Conservation (phyloP, 2,329 filamentous ascomycete species). For the Chalaropsis ovoidea region DNA sequence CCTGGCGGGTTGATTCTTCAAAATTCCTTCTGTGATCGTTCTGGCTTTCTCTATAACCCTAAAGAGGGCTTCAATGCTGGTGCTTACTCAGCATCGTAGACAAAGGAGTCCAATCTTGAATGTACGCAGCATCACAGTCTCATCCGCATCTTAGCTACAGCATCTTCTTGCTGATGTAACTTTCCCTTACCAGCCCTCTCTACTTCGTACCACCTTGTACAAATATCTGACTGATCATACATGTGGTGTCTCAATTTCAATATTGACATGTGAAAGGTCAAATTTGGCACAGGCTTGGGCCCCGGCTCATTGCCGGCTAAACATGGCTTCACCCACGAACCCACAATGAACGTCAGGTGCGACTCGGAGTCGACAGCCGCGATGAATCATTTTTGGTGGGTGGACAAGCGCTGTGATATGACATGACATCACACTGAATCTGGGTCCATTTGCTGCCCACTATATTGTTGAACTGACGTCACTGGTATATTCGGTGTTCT, state of each 20-base stretch:
- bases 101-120: background rate
- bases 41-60: background rate
- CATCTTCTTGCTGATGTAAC: no score
- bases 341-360: background rate
- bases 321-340: background rate
- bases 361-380: background rate
- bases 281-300: constrained; percentile 2
- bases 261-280: background rate
- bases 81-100: background rate
- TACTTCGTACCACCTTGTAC: background rate
- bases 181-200: background rate
- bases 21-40: background rate
- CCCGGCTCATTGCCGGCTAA: background rate
- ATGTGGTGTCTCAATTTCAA: background rate
- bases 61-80: background rate
- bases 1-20: constrained; percentile 1
- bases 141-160: no score
- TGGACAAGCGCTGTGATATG: background rate
- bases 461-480: background rate
- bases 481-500: background rate
- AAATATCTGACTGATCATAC: background rate
- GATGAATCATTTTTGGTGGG: background rate
- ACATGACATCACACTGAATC: no score
- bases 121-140: no score
- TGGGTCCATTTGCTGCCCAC: background rate